A percentile compares a stretch with the other conserved stretches of the same genome.
These are phyloP conservation scores for Xylariaceae sp. DNA, from an alignment of 2,329 filamentous ascomycete species.

Conservation along the genomic window DNA sequence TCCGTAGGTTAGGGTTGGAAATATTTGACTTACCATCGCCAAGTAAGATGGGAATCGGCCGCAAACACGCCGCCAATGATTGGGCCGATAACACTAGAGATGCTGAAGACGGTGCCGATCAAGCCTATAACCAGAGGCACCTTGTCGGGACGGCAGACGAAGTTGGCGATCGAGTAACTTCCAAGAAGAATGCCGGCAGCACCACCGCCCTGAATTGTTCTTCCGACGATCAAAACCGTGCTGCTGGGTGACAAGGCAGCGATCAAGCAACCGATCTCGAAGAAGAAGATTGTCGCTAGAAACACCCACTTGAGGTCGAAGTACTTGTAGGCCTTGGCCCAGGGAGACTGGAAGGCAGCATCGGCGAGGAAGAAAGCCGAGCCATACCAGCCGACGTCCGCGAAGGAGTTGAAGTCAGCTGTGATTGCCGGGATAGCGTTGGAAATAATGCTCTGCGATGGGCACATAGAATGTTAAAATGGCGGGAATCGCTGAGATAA, in stretches of 20 bases:
- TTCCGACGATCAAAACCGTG: constrained; percentile 29
- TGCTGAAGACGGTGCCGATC: constrained; percentile 45
- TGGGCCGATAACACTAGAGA: constrained; percentile 2
- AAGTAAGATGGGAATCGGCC: background rate
- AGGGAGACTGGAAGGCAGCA: constrained; percentile 53
- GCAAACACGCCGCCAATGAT: background rate
- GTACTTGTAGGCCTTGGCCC: constrained; percentile 58
- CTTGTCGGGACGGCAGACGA: constrained; percentile 13
- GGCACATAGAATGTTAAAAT: no score
- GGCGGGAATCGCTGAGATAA: no score
- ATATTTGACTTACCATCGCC: no score
- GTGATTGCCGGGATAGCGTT: constrained; percentile 65
- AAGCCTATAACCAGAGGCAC: constrained; percentile 36
- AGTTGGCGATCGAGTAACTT: constrained; percentile 40
- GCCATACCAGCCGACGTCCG: constrained; percentile 66
- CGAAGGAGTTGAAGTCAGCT: constrained; percentile 57
- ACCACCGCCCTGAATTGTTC: constrained; percentile 37
- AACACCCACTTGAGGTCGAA: constrained; percentile 31
- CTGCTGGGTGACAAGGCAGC: constrained; percentile 24
- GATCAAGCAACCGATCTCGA: constrained; percentile 27
- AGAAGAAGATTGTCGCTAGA: constrained; percentile 26
- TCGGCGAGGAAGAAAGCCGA: constrained; percentile 60
- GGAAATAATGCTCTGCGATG: constrained; percentile 65
- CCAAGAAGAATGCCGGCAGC: constrained; percentile 49
- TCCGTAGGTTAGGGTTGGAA: no score